A percentile compares a stretch with the other conserved stretches of the same genome.
Conservation (phyloP, 1,139 yeast genomes). For the Taiozyma onychis region DNA sequence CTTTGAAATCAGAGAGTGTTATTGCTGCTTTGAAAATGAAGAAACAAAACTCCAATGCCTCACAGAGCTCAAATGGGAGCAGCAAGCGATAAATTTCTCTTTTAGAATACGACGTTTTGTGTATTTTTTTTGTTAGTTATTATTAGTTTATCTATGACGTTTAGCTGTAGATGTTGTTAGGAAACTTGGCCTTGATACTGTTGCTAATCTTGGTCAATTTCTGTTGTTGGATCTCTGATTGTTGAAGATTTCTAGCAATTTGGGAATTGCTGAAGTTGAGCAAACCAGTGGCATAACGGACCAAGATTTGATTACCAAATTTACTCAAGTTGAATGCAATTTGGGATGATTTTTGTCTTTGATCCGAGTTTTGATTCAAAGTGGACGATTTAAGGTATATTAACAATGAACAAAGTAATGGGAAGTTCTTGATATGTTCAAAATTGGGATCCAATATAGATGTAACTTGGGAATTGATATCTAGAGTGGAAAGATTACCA, state of each 20-base stretch:
- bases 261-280: conserved; percentile 17
- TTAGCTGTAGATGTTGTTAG: neutral
- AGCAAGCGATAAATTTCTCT: neutral
- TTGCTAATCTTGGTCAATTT: conserved; percentile 14
- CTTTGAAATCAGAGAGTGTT: conserved; percentile 22
- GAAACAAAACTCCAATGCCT: conserved; percentile 10
- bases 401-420: conserved; percentile 17
- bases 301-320: conserved; percentile 17
- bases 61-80: conserved; percentile 1
- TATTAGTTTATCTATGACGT: neutral
- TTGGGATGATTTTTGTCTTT: conserved; percentile 24
- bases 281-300: conserved; percentile 20
- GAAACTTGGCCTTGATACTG: neutral
- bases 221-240: conserved; percentile 18
- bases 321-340: conserved; percentile 21
- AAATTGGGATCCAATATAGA: conserved; percentile 12
- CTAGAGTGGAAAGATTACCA: conserved; percentile 9
- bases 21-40: conserved; percentile 17
- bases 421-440: conserved; percentile 13
- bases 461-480: conserved; percentile 11
- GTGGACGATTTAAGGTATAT: conserved; percentile 19
- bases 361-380: conserved; percentile 21
- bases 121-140: neutral
- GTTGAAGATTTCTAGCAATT: conserved; percentile 20
- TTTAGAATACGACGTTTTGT: neutral